Evolutionary conservation across 768 basidiomycete species (phyloP).

Genomic region (Podaxis sp.): DNA sequence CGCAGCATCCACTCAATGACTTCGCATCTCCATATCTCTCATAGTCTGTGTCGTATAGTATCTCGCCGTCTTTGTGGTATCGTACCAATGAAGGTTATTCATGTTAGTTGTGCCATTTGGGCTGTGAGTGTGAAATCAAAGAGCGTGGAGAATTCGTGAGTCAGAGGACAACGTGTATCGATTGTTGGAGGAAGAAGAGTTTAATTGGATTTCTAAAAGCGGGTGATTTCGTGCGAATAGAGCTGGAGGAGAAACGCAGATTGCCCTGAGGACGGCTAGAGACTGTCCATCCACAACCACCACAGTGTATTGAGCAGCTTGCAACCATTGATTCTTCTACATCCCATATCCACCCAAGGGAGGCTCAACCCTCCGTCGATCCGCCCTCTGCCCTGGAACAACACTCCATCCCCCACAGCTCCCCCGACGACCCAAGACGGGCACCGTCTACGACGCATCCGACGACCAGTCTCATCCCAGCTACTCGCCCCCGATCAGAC

Average conservation of each 20-base stretch:
- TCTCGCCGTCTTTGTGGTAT: neutral
- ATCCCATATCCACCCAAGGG: constrained; percentile 55
- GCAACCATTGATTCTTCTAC: constrained; percentile 69
- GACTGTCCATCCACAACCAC: constrained; percentile 18
- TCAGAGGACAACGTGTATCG: neutral
- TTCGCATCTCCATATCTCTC: constrained; percentile 3
- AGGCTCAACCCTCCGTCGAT: constrained; percentile 44
- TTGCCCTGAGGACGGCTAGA: constrained; percentile 12
- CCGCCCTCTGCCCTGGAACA: constrained; percentile 47
- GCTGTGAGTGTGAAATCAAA: too few relatives aligned
- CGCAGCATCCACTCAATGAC: neutral
- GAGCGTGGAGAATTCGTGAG: neutral
- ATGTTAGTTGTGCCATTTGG: neutral
- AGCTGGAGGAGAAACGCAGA: constrained; percentile 17
- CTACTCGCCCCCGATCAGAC: constrained; percentile 62
- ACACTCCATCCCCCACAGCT: neutral
- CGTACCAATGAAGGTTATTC: neutral
- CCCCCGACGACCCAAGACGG: constrained; percentile 15
- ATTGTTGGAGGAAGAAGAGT: neutral
- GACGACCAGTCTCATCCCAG: constrained; percentile 54
- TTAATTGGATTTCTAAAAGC: constrained; percentile 18
- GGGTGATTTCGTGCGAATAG: constrained; percentile 23
- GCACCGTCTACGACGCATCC: constrained; percentile 21
- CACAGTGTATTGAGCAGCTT: constrained; percentile 17
- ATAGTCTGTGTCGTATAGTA: neutral